Conservation (phyloP, 73 alveolate species). For the Tetrahymena borealis region DNA sequence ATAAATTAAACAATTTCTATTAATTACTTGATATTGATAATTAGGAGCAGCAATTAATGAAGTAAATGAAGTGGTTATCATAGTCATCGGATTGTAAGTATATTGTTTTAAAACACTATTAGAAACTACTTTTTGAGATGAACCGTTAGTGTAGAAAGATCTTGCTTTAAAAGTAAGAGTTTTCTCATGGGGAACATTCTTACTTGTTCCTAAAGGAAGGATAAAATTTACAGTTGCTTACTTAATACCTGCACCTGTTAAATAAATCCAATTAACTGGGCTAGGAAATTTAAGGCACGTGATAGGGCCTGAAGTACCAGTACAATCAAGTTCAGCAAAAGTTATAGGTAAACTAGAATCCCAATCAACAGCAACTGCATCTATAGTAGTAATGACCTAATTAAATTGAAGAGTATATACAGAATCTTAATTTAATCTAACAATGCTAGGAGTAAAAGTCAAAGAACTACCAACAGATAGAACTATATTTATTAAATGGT, state of each 20-base stretch:
- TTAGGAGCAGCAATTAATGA: not conserved
- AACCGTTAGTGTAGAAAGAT: not conserved
- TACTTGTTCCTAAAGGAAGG: not conserved
- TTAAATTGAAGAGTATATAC: not conserved
- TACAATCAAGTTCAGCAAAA: not conserved
- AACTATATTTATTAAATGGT: too few relatives aligned
- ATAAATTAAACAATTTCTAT: not conserved
- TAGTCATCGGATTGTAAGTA: not conserved
- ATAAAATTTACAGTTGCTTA: not conserved
- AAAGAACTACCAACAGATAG: too few relatives aligned
- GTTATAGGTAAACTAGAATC: not conserved
- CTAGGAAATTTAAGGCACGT: not conserved
- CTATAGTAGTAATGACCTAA: not conserved
- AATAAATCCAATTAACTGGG: not conserved
- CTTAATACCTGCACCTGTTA: not conserved
- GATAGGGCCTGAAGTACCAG: not conserved
- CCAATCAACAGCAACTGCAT: not conserved
- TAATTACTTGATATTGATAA: not conserved
- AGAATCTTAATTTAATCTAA: not conserved
- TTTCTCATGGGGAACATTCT: not conserved
- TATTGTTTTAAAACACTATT: too few relatives aligned
- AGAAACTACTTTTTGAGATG: too few relatives aligned
- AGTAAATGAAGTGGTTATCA: not conserved
- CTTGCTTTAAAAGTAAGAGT: not conserved
- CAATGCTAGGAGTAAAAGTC: not conserved